Evolutionary conservation across 2,329 filamentous ascomycete genomes (phyloP), one percentile per base, ranked within the genome.

Genomic region (Fusarium liriodendri): DNA sequence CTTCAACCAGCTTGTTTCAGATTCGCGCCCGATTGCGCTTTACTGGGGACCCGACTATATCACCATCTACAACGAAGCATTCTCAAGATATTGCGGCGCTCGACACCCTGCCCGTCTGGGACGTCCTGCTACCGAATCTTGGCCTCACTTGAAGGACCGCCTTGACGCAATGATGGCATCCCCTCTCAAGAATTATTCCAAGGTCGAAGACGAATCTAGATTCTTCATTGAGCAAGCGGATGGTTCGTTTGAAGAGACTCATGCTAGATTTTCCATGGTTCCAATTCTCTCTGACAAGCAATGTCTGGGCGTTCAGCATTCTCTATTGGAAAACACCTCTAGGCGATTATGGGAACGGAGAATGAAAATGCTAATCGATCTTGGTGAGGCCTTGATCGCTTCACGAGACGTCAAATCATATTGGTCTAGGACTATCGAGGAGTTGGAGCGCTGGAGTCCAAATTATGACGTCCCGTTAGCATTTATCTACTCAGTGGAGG

Each of bases 1-100:
- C 6, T 84, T 84, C 62, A 82, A 83, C 42, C 82, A 87, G 67
- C 80, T 85, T 16, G 80, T 87, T 52, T 82, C 84, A 20, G 85
- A 87, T 74, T 83, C 83, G 6, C 80, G 83, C 20, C 87, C 89
- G 6, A 86, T 88, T 27, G 89, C 89, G 11, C 89, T 91, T 81
- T 92, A 92, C 74, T 92, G 90, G 90, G 90, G 90, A 2, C 83
- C 87, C 3, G 86, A 92, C 37, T 85, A 90, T 55, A 86, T 90
- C 25, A 89, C 90, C 9, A 88, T 93, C 5, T 93, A 93, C 81
- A 93, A 93, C 72, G 90, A 93, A 78, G 89, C 90, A 1, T 93
- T 92, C 75, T 86, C 89, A 67, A 83, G 87, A 66, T 85, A 93
- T 20, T 90, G 90, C 59, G 91, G 91, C 14, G 86, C 90, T 64